Evolutionary conservation across 306 rosid genomes (phyloP).

Genomic region (Pueraria montana): DNA sequence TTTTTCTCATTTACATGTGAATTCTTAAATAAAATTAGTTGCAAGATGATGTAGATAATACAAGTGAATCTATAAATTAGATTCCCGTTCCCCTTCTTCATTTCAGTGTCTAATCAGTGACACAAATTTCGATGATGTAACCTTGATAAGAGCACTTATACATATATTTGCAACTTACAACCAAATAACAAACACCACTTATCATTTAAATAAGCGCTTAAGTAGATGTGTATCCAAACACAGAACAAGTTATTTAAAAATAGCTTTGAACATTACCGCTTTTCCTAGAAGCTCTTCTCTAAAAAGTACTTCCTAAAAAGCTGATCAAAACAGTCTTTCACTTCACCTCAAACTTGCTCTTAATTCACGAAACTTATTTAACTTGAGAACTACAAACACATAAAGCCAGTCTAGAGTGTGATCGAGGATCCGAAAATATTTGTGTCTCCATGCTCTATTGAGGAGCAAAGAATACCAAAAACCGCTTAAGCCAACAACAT

Average conservation of each 20-base stretch:
- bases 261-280: neutral
- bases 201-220: neutral
- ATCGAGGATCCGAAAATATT: neutral
- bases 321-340: neutral
- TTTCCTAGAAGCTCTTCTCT: neutral
- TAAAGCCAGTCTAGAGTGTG: neutral
- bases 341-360: neutral
- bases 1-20: constrained; percentile 33
- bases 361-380: neutral
- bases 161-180: neutral
- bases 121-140: too few relatives aligned
- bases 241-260: neutral
- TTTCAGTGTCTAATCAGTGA: too few relatives aligned
- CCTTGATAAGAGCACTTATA: too few relatives aligned
- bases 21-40: neutral
- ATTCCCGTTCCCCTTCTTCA: too few relatives aligned
- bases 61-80: too few relatives aligned
- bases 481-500: neutral
- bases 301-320: neutral
- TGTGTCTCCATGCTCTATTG: neutral
- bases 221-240: neutral
- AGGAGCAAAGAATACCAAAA: constrained; percentile 1
- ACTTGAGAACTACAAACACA: neutral
- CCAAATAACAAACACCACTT: neutral
- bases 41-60: constrained; percentile 25